Conservation (phyloP, 2,329 filamentous ascomycete genomes). For the Exophiala viscosa region DNA sequence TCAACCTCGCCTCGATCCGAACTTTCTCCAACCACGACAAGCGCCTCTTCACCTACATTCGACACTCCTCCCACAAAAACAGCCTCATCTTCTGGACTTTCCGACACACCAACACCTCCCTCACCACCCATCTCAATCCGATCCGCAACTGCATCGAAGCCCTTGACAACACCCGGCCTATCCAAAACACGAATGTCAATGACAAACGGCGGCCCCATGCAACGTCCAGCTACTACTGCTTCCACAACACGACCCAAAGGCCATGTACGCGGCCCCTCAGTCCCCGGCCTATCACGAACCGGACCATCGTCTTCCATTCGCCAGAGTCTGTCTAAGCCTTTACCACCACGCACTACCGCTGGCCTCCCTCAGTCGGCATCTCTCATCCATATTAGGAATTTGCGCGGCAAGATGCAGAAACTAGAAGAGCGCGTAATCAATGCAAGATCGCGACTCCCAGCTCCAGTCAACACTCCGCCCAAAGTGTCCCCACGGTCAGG, state of each 20-base stretch:
- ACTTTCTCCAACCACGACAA: conserved; percentile 72
- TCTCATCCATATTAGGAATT: conserved; percentile 83
- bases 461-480: conserved; percentile 72
- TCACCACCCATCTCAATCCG: conserved; percentile 91
- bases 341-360: conserved; percentile 26
- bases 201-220: conserved; percentile 46
- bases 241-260: conserved; percentile 36
- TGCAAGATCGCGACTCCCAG: conserved; percentile 85
- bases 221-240: conserved; percentile 48
- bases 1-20: conserved; percentile 54
- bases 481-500: conserved; percentile 69
- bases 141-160: conserved; percentile 52
- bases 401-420: conserved; percentile 96
- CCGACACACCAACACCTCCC: conserved; percentile 74
- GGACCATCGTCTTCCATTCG: conserved; percentile 44
- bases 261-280: conserved; percentile 58
- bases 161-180: conserved; percentile 51
- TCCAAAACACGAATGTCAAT: conserved; percentile 43
- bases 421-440: conserved; percentile 91
- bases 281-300: conserved; percentile 47
- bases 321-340: conserved; percentile 32
- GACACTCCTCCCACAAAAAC: conserved; percentile 78
- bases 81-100: conserved; percentile 55
- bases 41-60: conserved; percentile 83
- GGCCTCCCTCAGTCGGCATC: conserved; percentile 63